Evolutionary conservation across 192 early-diverging fungal species (phyloP).

Genomic region (Backusella macrospora): DNA sequence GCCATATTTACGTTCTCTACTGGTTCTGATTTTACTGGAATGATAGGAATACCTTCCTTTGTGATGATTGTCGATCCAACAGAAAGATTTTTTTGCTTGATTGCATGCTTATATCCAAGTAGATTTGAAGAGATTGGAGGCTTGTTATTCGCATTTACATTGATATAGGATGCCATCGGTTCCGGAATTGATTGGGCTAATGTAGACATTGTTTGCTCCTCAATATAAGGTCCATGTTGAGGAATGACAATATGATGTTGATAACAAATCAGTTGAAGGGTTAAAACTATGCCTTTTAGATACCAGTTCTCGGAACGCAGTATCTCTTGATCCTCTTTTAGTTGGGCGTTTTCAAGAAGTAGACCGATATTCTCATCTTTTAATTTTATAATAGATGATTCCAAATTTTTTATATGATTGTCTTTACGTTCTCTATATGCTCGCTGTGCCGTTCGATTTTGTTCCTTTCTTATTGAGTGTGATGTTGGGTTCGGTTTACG

Average conservation of each 20-base stretch:
- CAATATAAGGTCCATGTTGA: constrained; percentile 38
- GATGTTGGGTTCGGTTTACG: constrained; percentile 65
- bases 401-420: constrained; percentile 74
- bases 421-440: constrained; percentile 88
- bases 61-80: constrained; percentile 9
- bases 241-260: constrained; percentile 36
- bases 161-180: constrained; percentile 28
- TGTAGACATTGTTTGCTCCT: constrained; percentile 26
- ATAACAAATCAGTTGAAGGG: constrained; percentile 40
- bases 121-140: constrained; percentile 25
- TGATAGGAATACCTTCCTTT: constrained; percentile 6
- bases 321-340: constrained; percentile 46
- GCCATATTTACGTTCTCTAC: neutral
- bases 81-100: constrained; percentile 28
- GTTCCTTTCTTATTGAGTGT: constrained; percentile 64
- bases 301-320: constrained; percentile 53
- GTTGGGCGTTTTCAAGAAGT: constrained; percentile 43
- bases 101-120: constrained; percentile 18
- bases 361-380: constrained; percentile 58
- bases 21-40: neutral
- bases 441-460: constrained; percentile 89
- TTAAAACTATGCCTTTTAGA: constrained; percentile 50
- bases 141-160: constrained; percentile 38
- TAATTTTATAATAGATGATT: constrained; percentile 70
- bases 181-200: constrained; percentile 29